Evolutionary conservation across 768 basidiomycete genomes (phyloP), one percentile per base, ranked within the genome.

Genomic region (Mycena haematopus): DNA sequence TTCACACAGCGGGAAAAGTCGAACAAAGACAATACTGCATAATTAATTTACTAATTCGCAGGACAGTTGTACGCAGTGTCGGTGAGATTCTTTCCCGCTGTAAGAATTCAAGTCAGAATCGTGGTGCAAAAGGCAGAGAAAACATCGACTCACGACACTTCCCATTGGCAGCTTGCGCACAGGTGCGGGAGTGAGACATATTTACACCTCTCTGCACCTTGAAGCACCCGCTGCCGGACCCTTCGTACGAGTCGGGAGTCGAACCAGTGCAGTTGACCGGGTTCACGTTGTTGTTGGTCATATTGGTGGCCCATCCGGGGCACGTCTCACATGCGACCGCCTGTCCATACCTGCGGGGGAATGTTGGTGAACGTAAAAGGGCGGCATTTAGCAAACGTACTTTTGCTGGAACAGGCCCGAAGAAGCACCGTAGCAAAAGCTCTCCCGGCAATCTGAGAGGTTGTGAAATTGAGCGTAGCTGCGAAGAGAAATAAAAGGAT

Each of bases 211-310:
- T 21, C 3, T 5, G 31, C 0, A 6, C n/a, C 14, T 42, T 17
- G 29, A 61, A 35, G n/a, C 64, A 65, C n/a, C 64, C 64, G 44
- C 24, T 19, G 10, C 60, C 60, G 13, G 56, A 58, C 6, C 4
- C 24, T 19, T 25, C 33, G 17, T n/a, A 42, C 13, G 62, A 31
- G 36, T 47, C 46, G 31, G 62, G 62, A n/a, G 14, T 55, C 25
- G 62, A 24, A 9, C 19, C 38, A 35, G 62, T 29, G 64, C 59
- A 65, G 31, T 58, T 65, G 50, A 53, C 47, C 1, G 52, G 50
- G 36, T 27, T 40, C 19, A 52, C 17, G 55, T 61, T 65, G 55
- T 35, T 40, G 46, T 65, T 58, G 19, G 19, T 42, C 8, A 19
- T 11, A 1, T 42, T 31, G 8, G 60, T 44, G 10, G 42, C 42